Conservation (phyloP, 2,329 filamentous ascomycete genomes). For the Zasmidium cellare region DNA sequence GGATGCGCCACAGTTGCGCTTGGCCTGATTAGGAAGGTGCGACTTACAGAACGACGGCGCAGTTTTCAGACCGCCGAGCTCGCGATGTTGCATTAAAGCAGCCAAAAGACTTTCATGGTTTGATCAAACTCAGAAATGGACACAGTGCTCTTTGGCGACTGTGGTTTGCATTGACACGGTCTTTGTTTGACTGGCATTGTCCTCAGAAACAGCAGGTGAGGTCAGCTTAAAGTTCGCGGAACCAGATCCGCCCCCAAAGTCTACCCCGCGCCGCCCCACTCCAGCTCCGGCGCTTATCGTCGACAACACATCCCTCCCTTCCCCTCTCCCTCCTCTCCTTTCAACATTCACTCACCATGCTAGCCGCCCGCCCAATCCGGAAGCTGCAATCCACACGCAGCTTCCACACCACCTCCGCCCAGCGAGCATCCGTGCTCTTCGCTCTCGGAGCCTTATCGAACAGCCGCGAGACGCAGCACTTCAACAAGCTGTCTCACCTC, state of each 20-base stretch:
- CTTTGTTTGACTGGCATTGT: too few relatives aligned
- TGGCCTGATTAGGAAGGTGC: too few relatives aligned
- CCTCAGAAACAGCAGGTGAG: too few relatives aligned
- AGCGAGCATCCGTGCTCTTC: slow-evolving; percentile 28
- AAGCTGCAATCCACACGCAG: slow-evolving; percentile 5
- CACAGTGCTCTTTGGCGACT: too few relatives aligned
- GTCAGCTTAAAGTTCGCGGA: not conserved
- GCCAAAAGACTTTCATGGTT: too few relatives aligned
- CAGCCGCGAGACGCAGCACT: slow-evolving; percentile 34
- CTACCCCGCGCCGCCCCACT: not conserved
- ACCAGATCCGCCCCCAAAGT: not conserved
- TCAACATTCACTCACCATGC: not conserved
- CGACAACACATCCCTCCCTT: not conserved
- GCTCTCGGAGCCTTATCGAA: slow-evolving; percentile 31
- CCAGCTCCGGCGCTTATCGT: not conserved
- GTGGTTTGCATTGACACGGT: too few relatives aligned
- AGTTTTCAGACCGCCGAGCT: too few relatives aligned
- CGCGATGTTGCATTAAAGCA: too few relatives aligned
- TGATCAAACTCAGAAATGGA: too few relatives aligned
- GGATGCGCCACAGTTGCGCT: too few relatives aligned
- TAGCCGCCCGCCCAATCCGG: not conserved
- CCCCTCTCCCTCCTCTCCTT: not conserved
- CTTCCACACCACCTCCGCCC: slow-evolving; percentile 21
- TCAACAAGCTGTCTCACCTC: slow-evolving; percentile 32
- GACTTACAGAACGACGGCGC: too few relatives aligned